phyloP scores from a whole-genome alignment of 169 alveolate species.

The Hammondia hammondi region DNA sequence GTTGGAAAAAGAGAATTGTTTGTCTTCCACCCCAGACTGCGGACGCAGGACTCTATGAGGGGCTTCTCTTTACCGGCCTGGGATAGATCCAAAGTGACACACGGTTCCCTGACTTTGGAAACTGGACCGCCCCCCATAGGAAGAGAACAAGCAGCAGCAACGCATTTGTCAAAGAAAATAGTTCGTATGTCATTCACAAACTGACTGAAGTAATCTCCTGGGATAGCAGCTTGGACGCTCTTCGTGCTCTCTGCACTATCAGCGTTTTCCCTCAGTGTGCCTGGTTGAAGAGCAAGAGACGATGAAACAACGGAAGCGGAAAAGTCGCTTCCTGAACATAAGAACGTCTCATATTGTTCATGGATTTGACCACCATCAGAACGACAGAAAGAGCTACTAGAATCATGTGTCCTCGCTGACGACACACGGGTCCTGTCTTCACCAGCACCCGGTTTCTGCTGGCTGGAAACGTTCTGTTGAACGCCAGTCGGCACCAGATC shows the following conservation, averaged over 20 bases:
- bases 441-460: too few relatives aligned
- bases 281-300: neutral
- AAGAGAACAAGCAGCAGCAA: neutral
- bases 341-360: neutral
- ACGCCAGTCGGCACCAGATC: too few relatives aligned
- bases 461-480: too few relatives aligned
- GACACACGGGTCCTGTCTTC: too few relatives aligned
- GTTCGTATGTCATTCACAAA: neutral
- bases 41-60: neutral
- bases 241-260: neutral
- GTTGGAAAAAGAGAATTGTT: neutral
- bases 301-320: neutral
- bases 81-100: neutral
- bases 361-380: neutral
- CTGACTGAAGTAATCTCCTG: neutral
- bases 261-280: neutral
- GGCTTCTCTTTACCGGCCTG: conserved; percentile 27
- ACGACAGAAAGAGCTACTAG: neutral
- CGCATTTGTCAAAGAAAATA: neutral
- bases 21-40: neutral
- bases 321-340: neutral
- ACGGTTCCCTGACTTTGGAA: neutral
- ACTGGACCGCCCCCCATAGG: neutral
- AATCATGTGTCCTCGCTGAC: too few relatives aligned
- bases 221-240: neutral